Conservation (phyloP, 192 early-diverging fungal genomes). For the Ambispora gerdemannii region DNA sequence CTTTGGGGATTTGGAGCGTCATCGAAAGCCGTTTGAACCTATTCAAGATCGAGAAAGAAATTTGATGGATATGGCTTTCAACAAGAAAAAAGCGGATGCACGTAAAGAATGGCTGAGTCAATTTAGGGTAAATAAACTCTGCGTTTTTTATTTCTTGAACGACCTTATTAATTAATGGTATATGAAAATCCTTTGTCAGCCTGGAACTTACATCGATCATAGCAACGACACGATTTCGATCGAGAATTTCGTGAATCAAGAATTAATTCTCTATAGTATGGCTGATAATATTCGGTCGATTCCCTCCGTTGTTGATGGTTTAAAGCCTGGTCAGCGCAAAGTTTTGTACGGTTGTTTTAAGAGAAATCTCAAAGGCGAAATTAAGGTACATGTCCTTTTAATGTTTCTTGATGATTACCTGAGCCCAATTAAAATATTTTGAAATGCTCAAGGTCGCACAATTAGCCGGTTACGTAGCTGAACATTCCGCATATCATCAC, state of each 20-base stretch:
- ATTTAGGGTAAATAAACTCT: constrained; percentile 47
- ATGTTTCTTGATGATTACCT: background rate
- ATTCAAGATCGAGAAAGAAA: constrained; percentile 57
- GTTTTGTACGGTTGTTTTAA: constrained; percentile 86
- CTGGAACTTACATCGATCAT: constrained; percentile 90
- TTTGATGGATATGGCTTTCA: constrained; percentile 96
- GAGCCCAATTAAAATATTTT: background rate
- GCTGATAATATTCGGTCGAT: constrained; percentile 95
- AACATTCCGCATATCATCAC: constrained; percentile 92
- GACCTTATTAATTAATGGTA: too few species aligned
- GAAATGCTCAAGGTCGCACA: constrained; percentile 68
- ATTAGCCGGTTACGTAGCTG: constrained; percentile 84
- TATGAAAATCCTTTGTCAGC: constrained; percentile 42
- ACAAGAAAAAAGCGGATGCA: constrained; percentile 88
- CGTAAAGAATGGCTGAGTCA: constrained; percentile 91
- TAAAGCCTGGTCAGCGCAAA: constrained; percentile 97
- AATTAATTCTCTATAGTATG: constrained; percentile 91
- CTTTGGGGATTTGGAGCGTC: constrained; percentile 75
- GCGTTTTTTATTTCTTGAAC: background rate
- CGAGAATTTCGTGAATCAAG: constrained; percentile 90
- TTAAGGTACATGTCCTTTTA: constrained; percentile 55
- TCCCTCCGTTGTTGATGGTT: constrained; percentile 88
- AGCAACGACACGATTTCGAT: constrained; percentile 71
- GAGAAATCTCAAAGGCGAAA: constrained; percentile 73
- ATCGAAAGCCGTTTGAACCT: constrained; percentile 74